Conservation (phyloP, 1,284 basidiomycete genomes). For the Trametes versicolor region DNA sequence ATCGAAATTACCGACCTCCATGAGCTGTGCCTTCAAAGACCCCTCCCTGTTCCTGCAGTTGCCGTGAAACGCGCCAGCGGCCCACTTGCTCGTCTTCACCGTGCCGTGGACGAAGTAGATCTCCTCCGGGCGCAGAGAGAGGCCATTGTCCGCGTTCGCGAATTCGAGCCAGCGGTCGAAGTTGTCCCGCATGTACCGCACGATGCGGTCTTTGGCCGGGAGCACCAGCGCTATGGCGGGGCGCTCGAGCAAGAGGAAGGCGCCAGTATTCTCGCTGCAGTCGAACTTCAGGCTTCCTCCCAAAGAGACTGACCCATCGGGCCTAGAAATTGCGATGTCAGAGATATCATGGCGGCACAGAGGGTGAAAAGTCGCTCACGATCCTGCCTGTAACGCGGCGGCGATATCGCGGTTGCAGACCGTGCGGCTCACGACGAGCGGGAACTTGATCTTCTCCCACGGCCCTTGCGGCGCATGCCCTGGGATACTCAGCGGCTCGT, state of each 20-base stretch:
- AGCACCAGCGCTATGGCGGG: conserved; percentile 7
- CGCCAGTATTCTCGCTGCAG: conserved; percentile 18
- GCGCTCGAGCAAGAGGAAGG: conserved; percentile 18
- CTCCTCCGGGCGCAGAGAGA: conserved; percentile 1
- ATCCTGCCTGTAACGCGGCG: background rate
- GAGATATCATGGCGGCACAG: no score
- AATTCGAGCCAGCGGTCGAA: conserved; percentile 37
- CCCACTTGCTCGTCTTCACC: conserved; percentile 12
- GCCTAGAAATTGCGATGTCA: background rate
- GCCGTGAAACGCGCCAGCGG: conserved; percentile 6
- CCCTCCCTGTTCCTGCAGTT: conserved; percentile 8
- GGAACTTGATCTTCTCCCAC: conserved; percentile 1
- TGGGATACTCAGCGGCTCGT: background rate
- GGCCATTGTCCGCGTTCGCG: conserved; percentile 20
- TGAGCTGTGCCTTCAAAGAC: background rate
- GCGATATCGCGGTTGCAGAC: conserved; percentile 1
- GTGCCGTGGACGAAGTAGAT: conserved; percentile 13
- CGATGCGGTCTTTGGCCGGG: conserved; percentile 22
- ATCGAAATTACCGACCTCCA: background rate
- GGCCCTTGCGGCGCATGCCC: background rate
- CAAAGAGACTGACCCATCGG: background rate
- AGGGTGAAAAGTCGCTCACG: background rate
- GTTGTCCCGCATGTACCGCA: conserved; percentile 29
- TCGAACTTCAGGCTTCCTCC: conserved; percentile 13
- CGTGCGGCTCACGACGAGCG: background rate